phyloP scores from a whole-genome alignment of 176 grass and related monocot species.

The Aegilops bicornis region DNA sequence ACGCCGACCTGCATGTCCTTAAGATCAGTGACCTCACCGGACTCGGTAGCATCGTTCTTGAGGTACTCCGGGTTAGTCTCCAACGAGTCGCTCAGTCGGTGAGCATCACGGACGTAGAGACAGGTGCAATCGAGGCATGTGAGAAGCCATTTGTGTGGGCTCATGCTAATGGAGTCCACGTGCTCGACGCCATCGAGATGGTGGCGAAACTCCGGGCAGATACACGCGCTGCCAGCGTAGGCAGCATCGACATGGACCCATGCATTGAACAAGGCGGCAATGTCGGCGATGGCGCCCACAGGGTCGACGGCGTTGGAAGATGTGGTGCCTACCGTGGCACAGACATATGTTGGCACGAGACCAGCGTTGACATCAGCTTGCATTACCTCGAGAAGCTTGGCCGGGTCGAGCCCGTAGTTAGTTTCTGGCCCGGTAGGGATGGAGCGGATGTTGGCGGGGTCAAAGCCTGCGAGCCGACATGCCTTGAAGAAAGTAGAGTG shows the following conservation, averaged over 20 bases:
- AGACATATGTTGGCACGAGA: not conserved
- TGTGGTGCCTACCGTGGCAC: not conserved
- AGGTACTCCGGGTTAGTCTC: not conserved
- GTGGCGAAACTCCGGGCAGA: not conserved
- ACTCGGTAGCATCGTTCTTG: not conserved
- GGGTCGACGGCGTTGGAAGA: not conserved
- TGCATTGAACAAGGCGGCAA: not conserved
- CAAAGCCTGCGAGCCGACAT: not conserved
- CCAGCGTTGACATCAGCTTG: not conserved
- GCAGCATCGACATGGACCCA: not conserved
- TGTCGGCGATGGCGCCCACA: not conserved
- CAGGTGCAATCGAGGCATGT: not conserved
- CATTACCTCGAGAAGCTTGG: not conserved
- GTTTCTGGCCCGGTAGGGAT: not conserved
- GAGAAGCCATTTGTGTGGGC: slow-evolving; percentile 12
- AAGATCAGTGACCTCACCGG: not conserved
- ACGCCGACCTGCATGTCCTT: slow-evolving; percentile 14
- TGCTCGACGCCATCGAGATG: not conserved
- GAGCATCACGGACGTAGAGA: not conserved
- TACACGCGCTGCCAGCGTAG: slow-evolving; percentile 4
- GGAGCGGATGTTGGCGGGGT: not conserved
- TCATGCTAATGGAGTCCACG: slow-evolving; percentile 16
- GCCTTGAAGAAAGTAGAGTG: slow-evolving; percentile 13
- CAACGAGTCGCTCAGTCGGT: not conserved
- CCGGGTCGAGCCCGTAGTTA: not conserved